Evolutionary conservation across 345 rosid genomes (phyloP), one percentile per base, ranked within the genome.

Genomic region (Citrus mangshanensis): DNA sequence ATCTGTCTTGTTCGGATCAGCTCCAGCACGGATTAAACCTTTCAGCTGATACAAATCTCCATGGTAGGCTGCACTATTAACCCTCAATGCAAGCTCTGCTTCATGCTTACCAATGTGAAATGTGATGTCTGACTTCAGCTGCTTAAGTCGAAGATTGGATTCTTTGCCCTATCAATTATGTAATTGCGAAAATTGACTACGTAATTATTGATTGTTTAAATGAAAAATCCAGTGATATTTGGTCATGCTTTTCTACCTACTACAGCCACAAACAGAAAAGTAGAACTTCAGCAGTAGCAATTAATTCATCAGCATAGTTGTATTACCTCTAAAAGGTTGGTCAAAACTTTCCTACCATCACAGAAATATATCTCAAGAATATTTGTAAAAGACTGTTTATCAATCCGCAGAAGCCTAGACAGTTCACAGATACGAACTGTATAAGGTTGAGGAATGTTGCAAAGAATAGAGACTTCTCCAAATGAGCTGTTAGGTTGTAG

Each of bases 61-160:
- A 79, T 97, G 84, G 79, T 84, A 92, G 80, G 98, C 93, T 68
- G 96, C 92, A 84, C 80, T 94, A 77, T 93, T 97, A 74, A 97
- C 91, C 77, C 88, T 93, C 73, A 94, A 83, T 74, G 98, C 97
- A 80, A 94, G 98, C 80, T 97, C 99, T 74, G 93, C 91, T 88
- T 97, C 99, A 88, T 97, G 99, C 87, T 88, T 94, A 66, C 89
- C 95, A 49, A 97, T 94, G 77, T 97, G 97, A 87, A 92, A 85
- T 81, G 91, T 78, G 75, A 97, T 81, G 73, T 97, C 99, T 9
- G 95, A 87, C 82, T 90, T 97, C 75, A 97, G 79, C 78, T 90
- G 91, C 86, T 93, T 93, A 67, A 91, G 78, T 77, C 90, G 88
- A 78, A 90, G 87, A 82, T 88, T 85, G 37, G 90, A 85, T 73